phyloP scores from a whole-genome alignment of 352 stramenopile genomes.

The Globisporangium cystogenes region DNA sequence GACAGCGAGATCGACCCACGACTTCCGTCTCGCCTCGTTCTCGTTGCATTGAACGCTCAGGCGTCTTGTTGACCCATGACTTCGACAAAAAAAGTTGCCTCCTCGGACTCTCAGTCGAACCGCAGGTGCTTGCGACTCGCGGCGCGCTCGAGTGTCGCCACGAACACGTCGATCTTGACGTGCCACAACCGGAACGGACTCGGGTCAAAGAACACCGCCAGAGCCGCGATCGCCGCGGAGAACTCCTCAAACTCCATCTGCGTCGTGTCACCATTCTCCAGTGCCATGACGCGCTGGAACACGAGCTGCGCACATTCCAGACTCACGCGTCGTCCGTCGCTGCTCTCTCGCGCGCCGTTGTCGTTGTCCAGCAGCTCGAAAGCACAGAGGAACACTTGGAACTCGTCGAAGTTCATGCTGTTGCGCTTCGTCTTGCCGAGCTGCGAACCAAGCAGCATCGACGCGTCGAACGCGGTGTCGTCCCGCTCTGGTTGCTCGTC shows the following conservation, averaged over 20 bases:
- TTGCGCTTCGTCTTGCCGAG: constrained; percentile 50
- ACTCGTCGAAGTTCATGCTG: constrained; percentile 48
- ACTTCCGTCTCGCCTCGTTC: no score
- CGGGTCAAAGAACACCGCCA: constrained; percentile 35
- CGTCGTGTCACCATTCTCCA: constrained; percentile 42
- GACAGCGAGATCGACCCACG: no score
- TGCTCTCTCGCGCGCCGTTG: not conserved
- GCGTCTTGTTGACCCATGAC: no score
- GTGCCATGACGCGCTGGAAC: constrained; percentile 41
- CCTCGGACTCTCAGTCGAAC: constrained; percentile 13
- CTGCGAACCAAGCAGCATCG: constrained; percentile 8
- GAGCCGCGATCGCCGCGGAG: constrained; percentile 30
- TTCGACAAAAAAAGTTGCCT: no score
- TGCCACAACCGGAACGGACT: constrained; percentile 48
- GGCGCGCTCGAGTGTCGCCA: constrained; percentile 15
- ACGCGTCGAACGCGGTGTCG: not conserved
- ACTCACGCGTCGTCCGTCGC: not conserved
- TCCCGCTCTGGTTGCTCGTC: not conserved
- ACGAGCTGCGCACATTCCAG: constrained; percentile 22
- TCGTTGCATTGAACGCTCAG: no score
- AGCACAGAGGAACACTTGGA: constrained; percentile 27
- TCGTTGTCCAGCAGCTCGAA: constrained; percentile 21
- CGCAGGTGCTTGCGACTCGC: constrained; percentile 3
- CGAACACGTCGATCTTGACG: constrained; percentile 47
- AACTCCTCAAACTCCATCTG: constrained; percentile 70